Evolutionary conservation across 2,329 filamentous ascomycete species (phyloP), one percentile per base, ranked within the genome.

Genomic region (Myriosclerotinia scirpicola): DNA sequence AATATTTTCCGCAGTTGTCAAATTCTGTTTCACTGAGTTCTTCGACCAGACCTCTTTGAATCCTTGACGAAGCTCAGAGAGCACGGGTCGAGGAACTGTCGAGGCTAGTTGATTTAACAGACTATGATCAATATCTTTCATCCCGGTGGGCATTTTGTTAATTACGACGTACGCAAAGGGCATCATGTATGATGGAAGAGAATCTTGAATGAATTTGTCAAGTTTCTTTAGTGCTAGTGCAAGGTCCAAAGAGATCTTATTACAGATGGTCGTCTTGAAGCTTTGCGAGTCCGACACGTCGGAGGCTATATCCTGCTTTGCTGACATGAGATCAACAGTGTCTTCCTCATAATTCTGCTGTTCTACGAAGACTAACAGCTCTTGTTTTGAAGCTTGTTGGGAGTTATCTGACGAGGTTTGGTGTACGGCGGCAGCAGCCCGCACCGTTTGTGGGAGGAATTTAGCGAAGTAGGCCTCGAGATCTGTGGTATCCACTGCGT

Each of bases 121-220:
- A 26, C 75, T 77, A 14, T 78, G 79, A 63, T 80, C 77, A 6
- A 77, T 53, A 26, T 76, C 63, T 6, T 69, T 73, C 12, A 63
- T 55, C 1, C 70, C 17, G 11, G 67, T 64, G 0, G 79, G 79
- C 20, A 82, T 54, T 38, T 74, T 74, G 38, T 80, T 76, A 36
- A 83, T 69, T 11, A 79, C 72, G 9, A 82, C 69, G 65, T 82
- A 83, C 0, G 76, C 73, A 50, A 76, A 79, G 0, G 81, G 81
- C n/a, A 81, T 73, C 78, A 83, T 80, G 67, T 81, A 81, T 5
- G 78, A 77, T 3, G 81, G 79, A n/a, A 84, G 75, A 30, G 81
- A 78, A 40, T 76, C 73, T 59, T 78, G 76, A 26, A 81, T 75
- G 40, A 71, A 78, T 64, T 78, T 80, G 71, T 82, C 76, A 5